phyloP scores from a whole-genome alignment of 73 alveolate species.

The Symbiodinium pilosum region DNA sequence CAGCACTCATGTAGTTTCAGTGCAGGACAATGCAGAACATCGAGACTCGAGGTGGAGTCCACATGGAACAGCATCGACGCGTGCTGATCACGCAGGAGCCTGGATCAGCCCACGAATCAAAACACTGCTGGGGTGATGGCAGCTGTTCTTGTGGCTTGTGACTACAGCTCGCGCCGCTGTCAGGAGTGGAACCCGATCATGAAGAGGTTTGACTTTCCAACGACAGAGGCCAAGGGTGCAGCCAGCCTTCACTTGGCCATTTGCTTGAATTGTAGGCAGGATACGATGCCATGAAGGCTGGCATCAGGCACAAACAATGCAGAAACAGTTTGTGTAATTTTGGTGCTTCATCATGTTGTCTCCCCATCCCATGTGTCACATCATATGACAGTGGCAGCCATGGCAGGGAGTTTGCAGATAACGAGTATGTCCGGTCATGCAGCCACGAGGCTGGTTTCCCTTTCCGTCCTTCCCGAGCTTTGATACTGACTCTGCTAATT shows the following conservation, averaged over 20 bases:
- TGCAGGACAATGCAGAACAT: conserved; percentile 63
- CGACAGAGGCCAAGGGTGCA: conserved; percentile 23
- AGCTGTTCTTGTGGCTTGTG: too few relatives aligned
- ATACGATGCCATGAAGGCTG: conserved; percentile 70
- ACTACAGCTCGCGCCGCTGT: background rate
- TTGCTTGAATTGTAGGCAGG: conserved; percentile 22
- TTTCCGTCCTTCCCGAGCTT: too few relatives aligned
- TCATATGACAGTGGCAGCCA: too few relatives aligned
- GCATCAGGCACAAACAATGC: conserved; percentile 20
- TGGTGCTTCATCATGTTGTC: too few relatives aligned
- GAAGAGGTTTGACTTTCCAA: conserved; percentile 82
- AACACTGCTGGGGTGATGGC: too few relatives aligned
- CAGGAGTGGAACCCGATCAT: conserved; percentile 93
- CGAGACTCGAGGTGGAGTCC: conserved; percentile 60
- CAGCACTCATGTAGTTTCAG: background rate
- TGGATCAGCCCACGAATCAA: too few relatives aligned
- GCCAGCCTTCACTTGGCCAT: background rate
- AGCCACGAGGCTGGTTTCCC: conserved; percentile 83
- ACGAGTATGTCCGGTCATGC: conserved; percentile 73
- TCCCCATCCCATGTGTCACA: too few relatives aligned
- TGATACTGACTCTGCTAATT: too few relatives aligned
- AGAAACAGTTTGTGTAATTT: too few relatives aligned
- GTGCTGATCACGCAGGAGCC: conserved; percentile 82
- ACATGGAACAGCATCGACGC: conserved; percentile 79
- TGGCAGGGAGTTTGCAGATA: conserved; percentile 81